These are phyloP conservation scores for Gaeumannomyces sp. DNA, from an alignment of 2,329 filamentous ascomycete genomes.

Conservation along the genomic window DNA sequence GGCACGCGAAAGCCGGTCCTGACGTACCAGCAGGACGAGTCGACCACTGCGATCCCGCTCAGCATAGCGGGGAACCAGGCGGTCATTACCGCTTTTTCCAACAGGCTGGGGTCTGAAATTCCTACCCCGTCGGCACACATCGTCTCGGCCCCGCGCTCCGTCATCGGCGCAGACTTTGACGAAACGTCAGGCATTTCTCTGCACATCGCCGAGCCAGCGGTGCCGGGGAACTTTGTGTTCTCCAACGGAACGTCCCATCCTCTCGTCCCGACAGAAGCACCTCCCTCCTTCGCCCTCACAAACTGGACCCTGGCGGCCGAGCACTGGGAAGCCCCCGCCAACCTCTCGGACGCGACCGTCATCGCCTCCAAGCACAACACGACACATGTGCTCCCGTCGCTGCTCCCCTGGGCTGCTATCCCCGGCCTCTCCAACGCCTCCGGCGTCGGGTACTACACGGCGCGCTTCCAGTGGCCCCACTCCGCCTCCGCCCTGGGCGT, in stretches of 20 bases:
- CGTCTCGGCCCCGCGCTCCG: not conserved
- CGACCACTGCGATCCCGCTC: constrained; percentile 26
- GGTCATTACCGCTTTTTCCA: constrained; percentile 24
- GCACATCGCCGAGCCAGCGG: not conserved
- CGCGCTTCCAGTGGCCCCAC: not conserved
- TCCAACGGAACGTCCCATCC: constrained; percentile 6
- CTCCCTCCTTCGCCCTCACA: constrained; percentile 7
- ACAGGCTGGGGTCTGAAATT: not conserved
- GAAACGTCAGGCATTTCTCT: too few relatives aligned
- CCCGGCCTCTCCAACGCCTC: constrained; percentile 12
- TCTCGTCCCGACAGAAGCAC: not conserved
- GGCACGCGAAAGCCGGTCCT: constrained; percentile 27
- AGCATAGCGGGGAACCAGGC: constrained; percentile 32
- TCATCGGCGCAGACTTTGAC: too few relatives aligned
- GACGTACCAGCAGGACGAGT: constrained; percentile 11
- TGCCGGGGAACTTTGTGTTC: not conserved
- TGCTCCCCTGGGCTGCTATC: constrained; percentile 11
- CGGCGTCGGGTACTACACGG: constrained; percentile 11
- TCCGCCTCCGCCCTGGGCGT: too few relatives aligned
- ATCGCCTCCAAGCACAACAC: constrained; percentile 9
- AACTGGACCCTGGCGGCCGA: constrained; percentile 13
- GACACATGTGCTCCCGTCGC: constrained; percentile 6
- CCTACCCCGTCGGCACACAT: too few relatives aligned
- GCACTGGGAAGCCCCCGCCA: constrained; percentile 12
- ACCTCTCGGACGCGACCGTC: constrained; percentile 2